phyloP scores from a whole-genome alignment of 257 asterid species.

The Solanum pennellii region DNA sequence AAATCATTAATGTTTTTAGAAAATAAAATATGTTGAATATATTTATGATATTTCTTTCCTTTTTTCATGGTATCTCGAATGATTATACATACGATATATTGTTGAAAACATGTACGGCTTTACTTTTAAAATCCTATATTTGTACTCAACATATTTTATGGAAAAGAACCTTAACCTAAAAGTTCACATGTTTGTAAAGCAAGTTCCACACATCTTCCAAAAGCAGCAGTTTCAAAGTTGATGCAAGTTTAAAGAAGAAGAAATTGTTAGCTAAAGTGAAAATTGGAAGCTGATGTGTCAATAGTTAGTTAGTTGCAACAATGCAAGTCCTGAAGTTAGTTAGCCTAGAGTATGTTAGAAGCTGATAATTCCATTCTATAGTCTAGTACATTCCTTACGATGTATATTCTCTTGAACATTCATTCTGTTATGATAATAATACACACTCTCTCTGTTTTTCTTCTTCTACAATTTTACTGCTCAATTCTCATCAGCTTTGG shows the following conservation, averaged over 20 bases:
- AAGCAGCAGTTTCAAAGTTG: slow-evolving; percentile 5
- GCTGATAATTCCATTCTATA: too few relatives aligned
- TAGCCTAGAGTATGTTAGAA: too few relatives aligned
- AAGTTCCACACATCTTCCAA: slow-evolving; percentile 15
- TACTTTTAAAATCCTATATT: not conserved
- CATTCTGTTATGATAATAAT: too few relatives aligned
- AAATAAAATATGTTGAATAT: too few relatives aligned
- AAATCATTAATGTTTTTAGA: too few relatives aligned
- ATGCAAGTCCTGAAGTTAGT: too few relatives aligned
- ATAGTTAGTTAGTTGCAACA: not conserved
- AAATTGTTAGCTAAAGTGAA: slow-evolving; percentile 47
- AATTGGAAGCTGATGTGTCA: not conserved
- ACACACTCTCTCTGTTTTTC: too few relatives aligned
- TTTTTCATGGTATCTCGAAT: not conserved
- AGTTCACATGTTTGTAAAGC: not conserved
- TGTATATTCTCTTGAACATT: too few relatives aligned
- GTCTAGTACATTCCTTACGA: too few relatives aligned
- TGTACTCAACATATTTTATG: not conserved
- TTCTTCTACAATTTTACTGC: too few relatives aligned
- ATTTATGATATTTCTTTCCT: not conserved
- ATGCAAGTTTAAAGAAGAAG: slow-evolving; percentile 31
- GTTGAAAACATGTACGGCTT: not conserved
- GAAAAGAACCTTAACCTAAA: slow-evolving; percentile 1
- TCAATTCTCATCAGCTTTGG: not conserved
- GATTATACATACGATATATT: not conserved